These are phyloP conservation scores for Trametes sanguinea DNA, from an alignment of 768 basidiomycete species.

Conservation along the genomic window DNA sequence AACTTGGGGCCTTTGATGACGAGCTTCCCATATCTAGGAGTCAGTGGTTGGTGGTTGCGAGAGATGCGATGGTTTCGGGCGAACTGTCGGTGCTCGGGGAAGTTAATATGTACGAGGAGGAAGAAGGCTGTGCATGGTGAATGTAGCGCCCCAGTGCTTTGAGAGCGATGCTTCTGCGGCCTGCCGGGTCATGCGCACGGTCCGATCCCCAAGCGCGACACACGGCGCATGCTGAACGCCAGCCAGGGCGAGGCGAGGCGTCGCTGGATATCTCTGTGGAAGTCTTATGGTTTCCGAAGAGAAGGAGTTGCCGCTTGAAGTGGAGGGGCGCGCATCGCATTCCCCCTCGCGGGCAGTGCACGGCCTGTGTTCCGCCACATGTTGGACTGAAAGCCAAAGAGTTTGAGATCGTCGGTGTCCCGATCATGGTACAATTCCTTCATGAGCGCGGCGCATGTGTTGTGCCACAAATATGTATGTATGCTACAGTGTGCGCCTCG, in stretches of 20 bases:
- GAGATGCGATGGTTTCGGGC: background rate
- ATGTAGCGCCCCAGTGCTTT: background rate
- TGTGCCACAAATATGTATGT: background rate
- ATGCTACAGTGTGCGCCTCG: background rate
- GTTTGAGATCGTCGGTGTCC: background rate
- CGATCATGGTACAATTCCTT: background rate
- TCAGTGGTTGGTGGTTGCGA: background rate
- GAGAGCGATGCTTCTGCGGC: background rate
- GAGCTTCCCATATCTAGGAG: constrained; percentile 19
- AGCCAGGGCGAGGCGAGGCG: background rate
- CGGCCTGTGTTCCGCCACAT: background rate
- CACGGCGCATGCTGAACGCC: background rate
- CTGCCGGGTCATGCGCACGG: constrained; percentile 3
- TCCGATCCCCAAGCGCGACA: background rate
- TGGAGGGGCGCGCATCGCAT: background rate
- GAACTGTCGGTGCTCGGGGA: background rate
- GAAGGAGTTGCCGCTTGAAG: background rate
- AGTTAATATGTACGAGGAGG: background rate
- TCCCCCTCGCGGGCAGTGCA: background rate
- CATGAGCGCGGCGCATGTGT: too few species aligned
- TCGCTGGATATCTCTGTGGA: background rate
- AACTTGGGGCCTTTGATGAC: constrained; percentile 18
- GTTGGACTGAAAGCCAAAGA: background rate
- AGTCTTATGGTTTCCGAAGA: background rate
- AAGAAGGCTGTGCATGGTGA: background rate